Percentiles rank a stretch among this genome's conserved stretches.
These are phyloP conservation scores for Pseudopyricularia javanii DNA, from an alignment of 2,329 filamentous ascomycete genomes.

Conservation along the genomic window DNA sequence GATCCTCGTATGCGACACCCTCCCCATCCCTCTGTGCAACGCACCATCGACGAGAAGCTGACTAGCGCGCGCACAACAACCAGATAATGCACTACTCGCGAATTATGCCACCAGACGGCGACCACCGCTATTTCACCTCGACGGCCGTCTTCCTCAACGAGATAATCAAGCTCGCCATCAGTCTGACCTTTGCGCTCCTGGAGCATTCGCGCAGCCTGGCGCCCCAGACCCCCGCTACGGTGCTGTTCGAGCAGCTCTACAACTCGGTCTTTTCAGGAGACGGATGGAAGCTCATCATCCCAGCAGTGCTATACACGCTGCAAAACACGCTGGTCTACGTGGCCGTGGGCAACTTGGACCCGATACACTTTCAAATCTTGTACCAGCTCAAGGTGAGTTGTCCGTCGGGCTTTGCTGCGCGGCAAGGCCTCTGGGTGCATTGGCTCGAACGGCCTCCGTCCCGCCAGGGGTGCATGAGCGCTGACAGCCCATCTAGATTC, in stretches of 20 bases:
- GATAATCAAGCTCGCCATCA: constrained; percentile 78
- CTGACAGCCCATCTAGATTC: constrained; percentile 40
- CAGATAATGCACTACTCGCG: constrained; percentile 91
- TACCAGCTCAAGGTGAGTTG: constrained; percentile 72
- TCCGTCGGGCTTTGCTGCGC: neutral
- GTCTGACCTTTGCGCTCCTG: constrained; percentile 75
- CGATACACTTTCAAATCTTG: constrained; percentile 84
- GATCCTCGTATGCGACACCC: constrained; percentile 44
- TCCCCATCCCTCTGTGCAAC: neutral
- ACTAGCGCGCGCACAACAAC: constrained; percentile 1
- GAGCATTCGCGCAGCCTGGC: constrained; percentile 70
- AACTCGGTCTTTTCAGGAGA: constrained; percentile 76
- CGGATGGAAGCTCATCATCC: constrained; percentile 89
- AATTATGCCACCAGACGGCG: constrained; percentile 74
- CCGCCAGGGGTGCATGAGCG: neutral
- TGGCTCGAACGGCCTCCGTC: neutral
- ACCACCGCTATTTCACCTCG: constrained; percentile 83
- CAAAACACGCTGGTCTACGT: constrained; percentile 93
- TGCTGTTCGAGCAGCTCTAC: constrained; percentile 69
- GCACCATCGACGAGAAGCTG: constrained; percentile 1
- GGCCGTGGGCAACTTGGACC: constrained; percentile 80
- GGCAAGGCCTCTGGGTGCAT: neutral
- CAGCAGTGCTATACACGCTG: constrained; percentile 76
- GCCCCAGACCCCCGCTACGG: constrained; percentile 66
- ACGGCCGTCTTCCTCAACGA: constrained; percentile 93